Evolutionary conservation across 164 flowering plant species (phyloP).

Genomic region (Nelumbo lutea): DNA sequence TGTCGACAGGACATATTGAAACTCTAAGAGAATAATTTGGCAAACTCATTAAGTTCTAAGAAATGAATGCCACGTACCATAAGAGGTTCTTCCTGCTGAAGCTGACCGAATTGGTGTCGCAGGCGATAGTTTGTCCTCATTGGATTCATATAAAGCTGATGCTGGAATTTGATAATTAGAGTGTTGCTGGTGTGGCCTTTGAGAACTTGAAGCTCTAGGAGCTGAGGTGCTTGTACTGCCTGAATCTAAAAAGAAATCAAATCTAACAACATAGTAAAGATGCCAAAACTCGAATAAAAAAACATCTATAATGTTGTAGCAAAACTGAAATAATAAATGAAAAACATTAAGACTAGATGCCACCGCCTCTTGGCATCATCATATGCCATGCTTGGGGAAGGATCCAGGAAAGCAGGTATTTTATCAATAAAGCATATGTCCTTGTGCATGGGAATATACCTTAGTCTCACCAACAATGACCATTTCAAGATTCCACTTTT

Average conservation of each 20-base stretch:
- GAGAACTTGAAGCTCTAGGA: slow-evolving; percentile 34
- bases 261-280: neutral
- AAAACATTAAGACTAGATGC: neutral
- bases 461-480: no score
- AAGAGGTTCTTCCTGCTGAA: slow-evolving; percentile 23
- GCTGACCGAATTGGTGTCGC: slow-evolving; percentile 16
- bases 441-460: no score
- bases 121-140: slow-evolving; percentile 34
- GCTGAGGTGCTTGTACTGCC: slow-evolving; percentile 26
- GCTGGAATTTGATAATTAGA: slow-evolving; percentile 84
- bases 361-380: no score
- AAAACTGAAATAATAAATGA: neutral
- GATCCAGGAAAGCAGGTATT: no score
- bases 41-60: neutral
- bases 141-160: slow-evolving; percentile 69
- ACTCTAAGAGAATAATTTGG: no score
- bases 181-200: slow-evolving; percentile 41
- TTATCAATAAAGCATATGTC: no score
- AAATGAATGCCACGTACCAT: slow-evolving; percentile 9
- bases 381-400: no score
- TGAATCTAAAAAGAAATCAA: slow-evolving; percentile 8
- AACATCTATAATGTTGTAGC: neutral
- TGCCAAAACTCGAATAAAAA: neutral
- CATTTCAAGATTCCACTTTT: no score
- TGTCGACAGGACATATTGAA: no score